Base-by-base conservation (phyloP, 345 rosid genomes). In the Gossypium anomalum region DNA sequence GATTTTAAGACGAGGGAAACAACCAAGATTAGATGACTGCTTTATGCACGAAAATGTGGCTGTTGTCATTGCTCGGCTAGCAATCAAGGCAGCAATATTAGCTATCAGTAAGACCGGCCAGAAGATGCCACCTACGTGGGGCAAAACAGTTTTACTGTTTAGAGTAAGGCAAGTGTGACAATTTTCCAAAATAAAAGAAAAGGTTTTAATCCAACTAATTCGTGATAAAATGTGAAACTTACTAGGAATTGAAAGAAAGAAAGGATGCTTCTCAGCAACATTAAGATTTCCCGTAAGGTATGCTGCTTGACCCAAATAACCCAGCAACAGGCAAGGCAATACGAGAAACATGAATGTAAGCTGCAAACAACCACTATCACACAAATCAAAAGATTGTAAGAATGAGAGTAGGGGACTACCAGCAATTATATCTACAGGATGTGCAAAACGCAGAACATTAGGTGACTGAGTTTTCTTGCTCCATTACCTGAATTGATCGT, bases 11-110 rank as follows among this genome's bases (percentile, higher is more conserved):
- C 98, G 97, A 65, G 99, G 98, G 82, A 96, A 96, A 77, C 98
- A 93, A 65, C 99, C 99, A 75, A 96, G 94, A 55, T 89, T 93
- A 52, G 92, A 90, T 79, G 98, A 93, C 81, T 96, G 99, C 81
- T 96, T 96, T 82, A 96, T 90, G 76, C 99, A 96, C 1, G 99
- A 96, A 86, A 96, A 96, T n/a, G 98, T 96, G 15, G 99, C 99
- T 22, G 97, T 90, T 55, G 97, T 96, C 98, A 96, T 96, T 59
- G 97, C 86, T 64, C 99, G 93, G 71, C 99, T 91, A 51, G 99
- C 97, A 85, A 96, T 93, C 66, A 93, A 78, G 51, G 99, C 99
- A 61, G 99, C 99, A 67, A 93, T 75, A 43, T 88, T 96, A 77
- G 99, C 99, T 81, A 92, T 83, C 67, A 92, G 65, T 66, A 96